Base-by-base conservation (phyloP, 1,139 yeast species). In the Nakaseomyces nivariensis region DNA sequence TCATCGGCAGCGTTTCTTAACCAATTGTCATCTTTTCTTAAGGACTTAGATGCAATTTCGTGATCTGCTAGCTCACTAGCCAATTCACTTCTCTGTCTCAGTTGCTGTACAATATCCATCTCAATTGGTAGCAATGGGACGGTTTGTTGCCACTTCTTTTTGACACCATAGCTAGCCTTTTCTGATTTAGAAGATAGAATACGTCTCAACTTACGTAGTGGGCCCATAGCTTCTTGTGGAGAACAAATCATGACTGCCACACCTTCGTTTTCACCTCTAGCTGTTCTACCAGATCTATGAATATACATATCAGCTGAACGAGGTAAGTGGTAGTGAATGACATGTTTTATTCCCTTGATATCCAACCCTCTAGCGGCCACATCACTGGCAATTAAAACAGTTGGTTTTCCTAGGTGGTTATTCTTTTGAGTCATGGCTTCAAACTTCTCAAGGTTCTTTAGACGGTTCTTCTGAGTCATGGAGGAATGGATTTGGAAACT, bases 361-460 rank as follows among this genome's bases (percentile, higher is more conserved):
- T 94, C 99, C 54, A 94, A 75, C 53, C 99, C 99, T 72, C 99
- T 80, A 5, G 99, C 98, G 1, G 99, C 98, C 48, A 92, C 97
- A 68, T 92, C 99, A 1, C 97, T 88, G 1, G 97, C 96, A 49
- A 94, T 79, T 49, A 94, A 73, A 1, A 92, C 90, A 0, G 88
- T 78, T 2, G 86, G 76, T 9, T 47, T 43, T 22, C 42, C 36
- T 7, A 43, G 11, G 25, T 37, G 40, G 9, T 43, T 41, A 7
- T 47, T 43, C 54, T 70, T 72, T 60, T 75, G 66, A 60, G 78
- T 72, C 32, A 82, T 77, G 48, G 72, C 76, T 57, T 76, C 77
- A 67, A 82, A 85, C 54, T 78, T 75, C 64, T 94, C 99, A 59
- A 94, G 72, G 5, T 94, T 79, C 59, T 92, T 77, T 59, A 94